These are phyloP conservation scores for Trematosphaeria pertusa DNA, from an alignment of 2,329 filamentous ascomycete species.

Conservation along the genomic window DNA sequence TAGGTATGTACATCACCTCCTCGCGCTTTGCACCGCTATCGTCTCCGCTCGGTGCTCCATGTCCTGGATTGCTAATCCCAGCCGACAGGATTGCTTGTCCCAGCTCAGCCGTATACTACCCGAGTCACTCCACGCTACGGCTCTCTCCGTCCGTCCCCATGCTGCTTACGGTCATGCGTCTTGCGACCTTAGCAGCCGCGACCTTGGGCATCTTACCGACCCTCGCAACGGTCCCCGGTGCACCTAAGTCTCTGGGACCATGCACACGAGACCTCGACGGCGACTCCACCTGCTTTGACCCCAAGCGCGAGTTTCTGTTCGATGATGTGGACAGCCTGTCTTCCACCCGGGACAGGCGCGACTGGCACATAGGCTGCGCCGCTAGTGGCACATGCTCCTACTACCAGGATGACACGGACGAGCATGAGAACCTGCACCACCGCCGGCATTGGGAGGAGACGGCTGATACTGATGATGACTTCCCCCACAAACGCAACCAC, in stretches of 20 bases:
- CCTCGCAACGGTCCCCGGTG: not conserved
- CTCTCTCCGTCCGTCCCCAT: not conserved
- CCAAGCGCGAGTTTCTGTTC: too few species aligned
- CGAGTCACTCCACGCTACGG: not conserved
- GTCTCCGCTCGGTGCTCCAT: not conserved
- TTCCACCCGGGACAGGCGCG: slow-evolving; percentile 3
- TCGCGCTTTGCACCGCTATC: not conserved
- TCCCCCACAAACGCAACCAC: not conserved
- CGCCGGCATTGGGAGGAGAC: not conserved
- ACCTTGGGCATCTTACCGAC: slow-evolving; percentile 1
- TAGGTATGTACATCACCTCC: too few species aligned
- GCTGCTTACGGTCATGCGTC: slow-evolving; percentile 2
- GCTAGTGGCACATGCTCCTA: slow-evolving; percentile 2
- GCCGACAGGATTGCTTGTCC: not conserved
- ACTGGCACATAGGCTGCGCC: slow-evolving; percentile 14
- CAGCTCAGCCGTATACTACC: not conserved
- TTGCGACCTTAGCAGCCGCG: not conserved
- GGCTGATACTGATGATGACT: not conserved
- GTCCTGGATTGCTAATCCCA: not conserved
- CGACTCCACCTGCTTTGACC: not conserved
- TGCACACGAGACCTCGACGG: not conserved
- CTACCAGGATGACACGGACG: not conserved
- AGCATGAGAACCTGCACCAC: not conserved
- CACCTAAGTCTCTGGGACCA: too few species aligned
- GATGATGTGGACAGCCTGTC: too few species aligned